A percentile compares a stretch with the other conserved stretches of the same genome.
Conservation (phyloP, 148 eudicot species). For the Chenopodium berlandieri region DNA sequence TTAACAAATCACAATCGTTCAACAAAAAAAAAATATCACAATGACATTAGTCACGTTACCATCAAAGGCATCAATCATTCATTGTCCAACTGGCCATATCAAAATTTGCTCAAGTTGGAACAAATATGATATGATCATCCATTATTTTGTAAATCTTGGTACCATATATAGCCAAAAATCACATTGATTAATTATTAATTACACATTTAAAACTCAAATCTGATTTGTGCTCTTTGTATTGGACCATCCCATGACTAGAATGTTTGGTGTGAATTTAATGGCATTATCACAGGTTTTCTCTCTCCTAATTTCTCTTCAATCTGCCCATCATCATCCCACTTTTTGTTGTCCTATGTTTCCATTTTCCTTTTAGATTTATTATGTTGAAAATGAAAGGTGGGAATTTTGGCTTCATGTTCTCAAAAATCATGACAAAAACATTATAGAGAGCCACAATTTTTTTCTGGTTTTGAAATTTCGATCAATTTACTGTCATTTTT, state of each 20-base stretch:
- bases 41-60: not conserved
- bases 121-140: slow-evolving; percentile 16
- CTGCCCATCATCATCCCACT: not conserved
- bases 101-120: slow-evolving; percentile 7
- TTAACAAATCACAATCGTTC: not conserved
- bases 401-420: not conserved
- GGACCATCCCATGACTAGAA: slow-evolving; percentile 12
- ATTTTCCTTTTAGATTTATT: not conserved
- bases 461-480: not conserved
- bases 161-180: slow-evolving; percentile 26
- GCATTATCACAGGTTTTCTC: slow-evolving; percentile 13
- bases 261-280: slow-evolving; percentile 34
- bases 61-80: too few relatives aligned
- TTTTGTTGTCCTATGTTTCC: slow-evolving; percentile 18
- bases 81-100: not conserved
- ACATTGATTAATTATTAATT: not conserved
- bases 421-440: not conserved
- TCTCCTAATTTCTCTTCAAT: slow-evolving; percentile 9
- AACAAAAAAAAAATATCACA: too few relatives aligned
- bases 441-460: not conserved
- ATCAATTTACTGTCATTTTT: not conserved
- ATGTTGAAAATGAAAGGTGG: slow-evolving; percentile 5
- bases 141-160: not conserved
- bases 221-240: slow-evolving; percentile 3
- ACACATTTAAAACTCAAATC: not conserved